phyloP scores from a whole-genome alignment of 768 basidiomycete species.

The Leccinum boreale region DNA sequence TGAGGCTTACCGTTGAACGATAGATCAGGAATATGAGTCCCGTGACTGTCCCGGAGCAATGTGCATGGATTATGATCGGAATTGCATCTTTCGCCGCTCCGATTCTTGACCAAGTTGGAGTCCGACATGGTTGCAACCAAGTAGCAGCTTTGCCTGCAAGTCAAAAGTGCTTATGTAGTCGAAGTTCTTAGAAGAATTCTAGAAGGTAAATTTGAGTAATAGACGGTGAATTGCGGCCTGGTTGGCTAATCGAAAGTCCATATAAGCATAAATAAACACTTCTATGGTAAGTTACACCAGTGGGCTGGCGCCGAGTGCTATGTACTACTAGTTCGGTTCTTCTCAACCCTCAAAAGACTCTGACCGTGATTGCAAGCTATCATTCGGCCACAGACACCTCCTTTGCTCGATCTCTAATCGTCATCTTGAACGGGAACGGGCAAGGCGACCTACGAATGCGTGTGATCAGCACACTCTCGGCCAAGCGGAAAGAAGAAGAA shows the following conservation, averaged over 20 bases:
- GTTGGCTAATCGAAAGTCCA: no score
- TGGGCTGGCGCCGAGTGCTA: no score
- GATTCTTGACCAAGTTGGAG: no score
- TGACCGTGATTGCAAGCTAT: neutral
- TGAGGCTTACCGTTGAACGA: no score
- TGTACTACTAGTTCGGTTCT: neutral
- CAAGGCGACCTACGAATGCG: neutral
- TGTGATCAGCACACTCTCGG: neutral
- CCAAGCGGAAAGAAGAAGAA: neutral
- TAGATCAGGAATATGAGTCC: no score
- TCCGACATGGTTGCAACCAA: neutral
- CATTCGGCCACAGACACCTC: neutral
- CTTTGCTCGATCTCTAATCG: neutral
- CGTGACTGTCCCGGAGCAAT: no score
- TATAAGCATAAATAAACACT: no score
- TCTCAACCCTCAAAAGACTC: neutral
- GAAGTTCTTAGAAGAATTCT: neutral
- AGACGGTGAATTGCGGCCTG: no score
- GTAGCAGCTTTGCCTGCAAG: no score
- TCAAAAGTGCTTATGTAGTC: neutral
- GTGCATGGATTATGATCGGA: no score
- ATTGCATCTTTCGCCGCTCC: no score
- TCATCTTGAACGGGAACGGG: constrained; percentile 3
- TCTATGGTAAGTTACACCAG: no score
- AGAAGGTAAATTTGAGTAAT: neutral